These are phyloP conservation scores for Rosa chinensis DNA, from an alignment of 306 rosid species.

Conservation along the genomic window DNA sequence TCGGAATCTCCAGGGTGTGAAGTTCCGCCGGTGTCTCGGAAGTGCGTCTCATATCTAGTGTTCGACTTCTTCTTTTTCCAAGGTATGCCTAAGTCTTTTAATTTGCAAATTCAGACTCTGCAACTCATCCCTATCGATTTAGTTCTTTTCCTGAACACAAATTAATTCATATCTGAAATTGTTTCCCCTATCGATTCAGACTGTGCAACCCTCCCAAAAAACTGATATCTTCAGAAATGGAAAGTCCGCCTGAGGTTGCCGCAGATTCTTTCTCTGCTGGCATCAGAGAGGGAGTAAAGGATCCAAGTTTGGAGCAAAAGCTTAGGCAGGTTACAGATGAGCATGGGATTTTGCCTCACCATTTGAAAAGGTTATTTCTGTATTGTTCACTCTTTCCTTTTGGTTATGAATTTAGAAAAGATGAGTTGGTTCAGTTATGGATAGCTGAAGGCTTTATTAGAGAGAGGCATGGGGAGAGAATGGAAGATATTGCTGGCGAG, in stretches of 20 bases:
- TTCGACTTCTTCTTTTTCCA: too few species aligned
- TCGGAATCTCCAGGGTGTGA: too few species aligned
- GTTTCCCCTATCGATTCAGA: too few species aligned
- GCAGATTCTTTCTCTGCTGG: background rate
- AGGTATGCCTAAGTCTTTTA: too few species aligned
- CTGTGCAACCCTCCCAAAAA: too few species aligned
- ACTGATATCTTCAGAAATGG: background rate
- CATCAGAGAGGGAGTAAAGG: background rate
- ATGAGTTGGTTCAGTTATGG: constrained; percentile 20
- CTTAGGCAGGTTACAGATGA: background rate
- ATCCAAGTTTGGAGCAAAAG: too few species aligned
- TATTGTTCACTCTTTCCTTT: constrained; percentile 23
- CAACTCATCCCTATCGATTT: too few species aligned
- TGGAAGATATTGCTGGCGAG: background rate
- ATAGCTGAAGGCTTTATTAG: constrained; percentile 16
- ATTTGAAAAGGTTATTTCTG: constrained; percentile 5
- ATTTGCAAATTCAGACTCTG: too few species aligned
- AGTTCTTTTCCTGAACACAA: too few species aligned
- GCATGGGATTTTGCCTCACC: background rate
- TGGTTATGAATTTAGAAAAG: constrained; percentile 7
- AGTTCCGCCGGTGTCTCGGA: too few species aligned
- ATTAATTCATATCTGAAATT: too few species aligned
- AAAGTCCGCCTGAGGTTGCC: background rate
- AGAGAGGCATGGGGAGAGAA: background rate
- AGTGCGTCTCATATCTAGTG: too few species aligned